These are phyloP conservation scores for Triadica sebifera DNA, from an alignment of 345 rosid species.

Conservation along the genomic window DNA sequence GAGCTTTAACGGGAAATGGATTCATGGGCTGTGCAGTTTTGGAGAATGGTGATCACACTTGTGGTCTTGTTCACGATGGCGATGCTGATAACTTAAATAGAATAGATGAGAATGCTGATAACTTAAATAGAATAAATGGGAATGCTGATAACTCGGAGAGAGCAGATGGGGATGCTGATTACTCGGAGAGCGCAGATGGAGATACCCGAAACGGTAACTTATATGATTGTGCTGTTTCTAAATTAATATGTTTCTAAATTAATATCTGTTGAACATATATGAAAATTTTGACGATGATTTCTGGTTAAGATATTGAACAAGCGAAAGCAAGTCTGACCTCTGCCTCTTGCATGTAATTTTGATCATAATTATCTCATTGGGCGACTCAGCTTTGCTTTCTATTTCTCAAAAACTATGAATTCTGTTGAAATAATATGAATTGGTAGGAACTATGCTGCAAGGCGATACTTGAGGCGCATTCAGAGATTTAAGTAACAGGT, in stretches of 20 bases:
- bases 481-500: background rate
- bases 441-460: background rate
- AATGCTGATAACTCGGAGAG: too few species aligned
- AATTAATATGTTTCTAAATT: conserved; percentile 6
- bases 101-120: conserved; percentile 22
- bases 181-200: conserved; percentile 23
- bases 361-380: background rate
- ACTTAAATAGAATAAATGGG: too few species aligned
- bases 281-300: background rate
- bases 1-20: conserved; percentile 39
- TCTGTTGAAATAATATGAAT: background rate
- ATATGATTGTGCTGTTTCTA: too few species aligned
- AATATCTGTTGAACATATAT: background rate
- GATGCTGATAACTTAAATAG: conserved; percentile 24
- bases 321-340: too few species aligned
- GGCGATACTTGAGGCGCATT: background rate
- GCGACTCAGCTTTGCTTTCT: background rate
- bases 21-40: conserved; percentile 23
- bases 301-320: background rate
- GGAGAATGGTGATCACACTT: conserved; percentile 12
- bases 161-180: too few species aligned
- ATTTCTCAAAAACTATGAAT: background rate
- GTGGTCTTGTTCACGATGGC: conserved; percentile 5
- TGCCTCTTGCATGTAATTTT: too few species aligned
- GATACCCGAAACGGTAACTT: conserved; percentile 43